A percentile compares a stretch with the other conserved stretches of the same genome.
Evolutionary conservation across 345 rosid genomes (phyloP).

Genomic region (Turnera subulata): DNA sequence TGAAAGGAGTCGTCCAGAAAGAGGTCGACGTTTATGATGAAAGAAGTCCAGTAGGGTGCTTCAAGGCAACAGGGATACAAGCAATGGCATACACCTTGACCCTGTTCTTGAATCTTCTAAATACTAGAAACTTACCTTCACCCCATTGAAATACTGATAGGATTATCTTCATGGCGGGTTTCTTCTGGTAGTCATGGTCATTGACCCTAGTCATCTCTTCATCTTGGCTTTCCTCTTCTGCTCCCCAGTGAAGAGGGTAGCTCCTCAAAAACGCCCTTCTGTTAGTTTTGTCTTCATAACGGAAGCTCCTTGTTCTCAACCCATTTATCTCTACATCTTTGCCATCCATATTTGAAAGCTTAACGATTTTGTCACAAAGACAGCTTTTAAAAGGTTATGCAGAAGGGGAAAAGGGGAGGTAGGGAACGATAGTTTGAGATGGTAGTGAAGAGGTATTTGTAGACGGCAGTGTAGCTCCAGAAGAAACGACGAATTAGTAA

Average conservation of each 20-base stretch:
- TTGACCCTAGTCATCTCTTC: constrained; percentile 13
- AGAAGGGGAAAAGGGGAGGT: not conserved
- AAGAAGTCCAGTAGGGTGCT: constrained; percentile 27
- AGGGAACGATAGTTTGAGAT: not conserved
- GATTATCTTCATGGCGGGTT: constrained; percentile 36
- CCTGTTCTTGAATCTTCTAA: constrained; percentile 45
- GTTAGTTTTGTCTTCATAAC: constrained; percentile 36
- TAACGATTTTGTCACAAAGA: not conserved
- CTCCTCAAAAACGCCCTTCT: constrained; percentile 51
- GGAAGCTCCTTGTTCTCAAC: constrained; percentile 36
- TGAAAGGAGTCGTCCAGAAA: not conserved
- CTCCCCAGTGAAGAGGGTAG: constrained; percentile 48
- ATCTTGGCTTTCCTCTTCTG: constrained; percentile 22
- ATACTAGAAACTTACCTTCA: constrained; percentile 33
- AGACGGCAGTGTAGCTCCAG: too few species aligned
- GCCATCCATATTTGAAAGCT: constrained; percentile 15
- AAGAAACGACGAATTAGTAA: too few species aligned
- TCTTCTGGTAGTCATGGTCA: constrained; percentile 17
- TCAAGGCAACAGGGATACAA: constrained; percentile 29
- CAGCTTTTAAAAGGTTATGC: constrained; percentile 4
- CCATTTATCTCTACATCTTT: constrained; percentile 21
- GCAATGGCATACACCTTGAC: constrained; percentile 31
- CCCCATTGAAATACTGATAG: constrained; percentile 37
- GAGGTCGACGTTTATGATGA: constrained; percentile 22
- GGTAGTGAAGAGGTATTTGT: not conserved